phyloP scores from a whole-genome alignment of 225 moss, liverwort and hornwort species.

The Sphagnum tenellum region DNA sequence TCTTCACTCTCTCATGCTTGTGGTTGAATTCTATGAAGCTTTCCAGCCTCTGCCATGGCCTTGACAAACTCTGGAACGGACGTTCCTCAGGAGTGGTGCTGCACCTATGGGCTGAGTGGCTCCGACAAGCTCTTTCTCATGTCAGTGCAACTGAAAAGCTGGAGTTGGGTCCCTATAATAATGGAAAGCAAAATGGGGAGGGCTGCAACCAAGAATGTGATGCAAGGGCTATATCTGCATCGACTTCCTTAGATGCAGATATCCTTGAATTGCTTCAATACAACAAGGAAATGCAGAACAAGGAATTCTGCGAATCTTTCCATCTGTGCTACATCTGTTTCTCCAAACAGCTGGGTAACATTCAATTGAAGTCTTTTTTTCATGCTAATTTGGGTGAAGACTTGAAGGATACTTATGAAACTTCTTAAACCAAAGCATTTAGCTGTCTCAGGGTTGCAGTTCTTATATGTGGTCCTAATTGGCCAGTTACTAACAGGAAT shows the following conservation, averaged over 20 bases:
- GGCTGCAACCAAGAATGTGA: conserved; percentile 17
- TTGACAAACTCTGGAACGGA: conserved; percentile 41
- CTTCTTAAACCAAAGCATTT: too few species aligned
- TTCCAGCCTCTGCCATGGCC: conserved; percentile 32
- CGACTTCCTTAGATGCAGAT: conserved; percentile 55
- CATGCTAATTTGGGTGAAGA: too few species aligned
- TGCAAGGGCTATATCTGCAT: conserved; percentile 44
- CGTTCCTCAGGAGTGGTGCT: conserved; percentile 43
- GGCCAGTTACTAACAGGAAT: not conserved
- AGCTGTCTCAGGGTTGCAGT: too few species aligned
- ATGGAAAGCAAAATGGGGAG: conserved; percentile 2
- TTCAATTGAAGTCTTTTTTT: too few species aligned
- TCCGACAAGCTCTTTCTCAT: conserved; percentile 39
- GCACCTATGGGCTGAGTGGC: conserved; percentile 50
- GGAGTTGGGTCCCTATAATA: conserved; percentile 30
- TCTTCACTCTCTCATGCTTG: conserved; percentile 40
- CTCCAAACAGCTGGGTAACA: conserved; percentile 33
- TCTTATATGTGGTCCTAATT: not conserved
- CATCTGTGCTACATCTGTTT: conserved; percentile 63
- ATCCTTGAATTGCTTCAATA: conserved; percentile 42
- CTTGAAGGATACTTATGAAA: too few species aligned
- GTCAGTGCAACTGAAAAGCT: conserved; percentile 33
- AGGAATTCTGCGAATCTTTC: conserved; percentile 40
- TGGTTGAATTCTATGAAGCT: conserved; percentile 50
- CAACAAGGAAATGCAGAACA: conserved; percentile 40